phyloP scores from a whole-genome alignment of 306 rosid species.

The Sindora glabra region DNA sequence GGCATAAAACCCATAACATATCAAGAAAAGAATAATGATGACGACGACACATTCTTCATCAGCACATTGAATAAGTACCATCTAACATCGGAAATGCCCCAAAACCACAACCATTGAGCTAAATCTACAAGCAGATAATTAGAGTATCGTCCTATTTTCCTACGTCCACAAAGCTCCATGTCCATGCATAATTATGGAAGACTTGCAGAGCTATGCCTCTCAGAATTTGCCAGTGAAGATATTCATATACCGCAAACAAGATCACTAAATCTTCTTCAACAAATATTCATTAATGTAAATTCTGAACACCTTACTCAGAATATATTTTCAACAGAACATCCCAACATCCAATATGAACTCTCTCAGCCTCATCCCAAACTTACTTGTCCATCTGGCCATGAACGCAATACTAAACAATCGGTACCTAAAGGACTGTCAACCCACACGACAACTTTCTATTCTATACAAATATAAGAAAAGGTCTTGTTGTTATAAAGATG shows the following conservation, averaged over 20 bases:
- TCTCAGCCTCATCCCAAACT: too few relatives aligned
- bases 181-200: background rate
- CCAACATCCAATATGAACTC: too few relatives aligned
- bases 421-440: too few relatives aligned
- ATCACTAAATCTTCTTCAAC: background rate
- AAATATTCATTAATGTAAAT: background rate
- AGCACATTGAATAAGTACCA: background rate
- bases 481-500: too few relatives aligned
- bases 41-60: background rate
- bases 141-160: background rate
- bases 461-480: too few relatives aligned
- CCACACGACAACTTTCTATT: too few relatives aligned
- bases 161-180: background rate
- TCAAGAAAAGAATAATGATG: too few relatives aligned
- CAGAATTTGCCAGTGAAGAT: too few relatives aligned
- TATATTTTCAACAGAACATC: too few relatives aligned
- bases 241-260: background rate
- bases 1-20: background rate
- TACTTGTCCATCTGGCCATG: too few relatives aligned
- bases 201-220: background rate
- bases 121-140: background rate
- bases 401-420: too few relatives aligned
- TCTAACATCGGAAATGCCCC: background rate
- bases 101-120: background rate
- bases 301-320: too few relatives aligned